Evolutionary conservation across 306 rosid genomes (phyloP).

Genomic region (Cucumis melo): DNA sequence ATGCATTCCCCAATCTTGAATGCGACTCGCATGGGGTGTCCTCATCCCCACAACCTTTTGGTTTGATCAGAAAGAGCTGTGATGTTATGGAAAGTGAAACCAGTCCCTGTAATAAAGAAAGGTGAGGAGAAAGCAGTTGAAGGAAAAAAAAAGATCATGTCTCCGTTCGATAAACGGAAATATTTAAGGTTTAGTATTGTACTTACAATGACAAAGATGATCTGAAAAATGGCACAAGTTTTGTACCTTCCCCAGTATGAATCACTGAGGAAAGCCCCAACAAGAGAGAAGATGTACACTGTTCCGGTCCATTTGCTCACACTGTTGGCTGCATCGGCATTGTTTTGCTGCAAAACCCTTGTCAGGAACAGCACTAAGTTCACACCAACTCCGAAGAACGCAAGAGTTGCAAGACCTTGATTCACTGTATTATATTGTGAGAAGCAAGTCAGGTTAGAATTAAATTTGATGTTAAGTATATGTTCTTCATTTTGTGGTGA

Average conservation of each 20-base stretch:
- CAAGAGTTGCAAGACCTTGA: slow-evolving; percentile 85
- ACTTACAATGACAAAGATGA: slow-evolving; percentile 78
- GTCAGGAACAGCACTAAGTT: slow-evolving; percentile 84
- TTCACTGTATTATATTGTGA: slow-evolving; percentile 49
- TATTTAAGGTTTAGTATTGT: background rate
- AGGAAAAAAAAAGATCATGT: background rate
- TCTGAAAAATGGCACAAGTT: slow-evolving; percentile 75
- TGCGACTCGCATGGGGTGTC: slow-evolving; percentile 45
- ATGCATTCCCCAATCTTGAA: slow-evolving; percentile 41
- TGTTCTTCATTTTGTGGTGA: background rate
- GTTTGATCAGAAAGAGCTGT: slow-evolving; percentile 62
- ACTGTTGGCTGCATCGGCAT: slow-evolving; percentile 79
- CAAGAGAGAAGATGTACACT: slow-evolving; percentile 85
- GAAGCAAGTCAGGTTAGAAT: background rate
- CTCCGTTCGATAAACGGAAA: background rate
- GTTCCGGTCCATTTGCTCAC: slow-evolving; percentile 99
- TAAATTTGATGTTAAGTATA: background rate
- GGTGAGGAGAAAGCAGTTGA: background rate
- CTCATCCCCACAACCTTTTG: slow-evolving; percentile 72
- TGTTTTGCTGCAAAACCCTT: slow-evolving; percentile 63
- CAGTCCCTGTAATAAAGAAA: slow-evolving; percentile 46
- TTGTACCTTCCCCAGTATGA: slow-evolving; percentile 94
- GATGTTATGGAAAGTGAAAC: slow-evolving; percentile 59
- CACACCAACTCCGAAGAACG: slow-evolving; percentile 90
- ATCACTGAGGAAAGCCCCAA: slow-evolving; percentile 95